Evolutionary conservation across 352 stramenopile species (phyloP), one percentile per base, ranked within the genome.

Genomic region (Blastocystis sp.): DNA sequence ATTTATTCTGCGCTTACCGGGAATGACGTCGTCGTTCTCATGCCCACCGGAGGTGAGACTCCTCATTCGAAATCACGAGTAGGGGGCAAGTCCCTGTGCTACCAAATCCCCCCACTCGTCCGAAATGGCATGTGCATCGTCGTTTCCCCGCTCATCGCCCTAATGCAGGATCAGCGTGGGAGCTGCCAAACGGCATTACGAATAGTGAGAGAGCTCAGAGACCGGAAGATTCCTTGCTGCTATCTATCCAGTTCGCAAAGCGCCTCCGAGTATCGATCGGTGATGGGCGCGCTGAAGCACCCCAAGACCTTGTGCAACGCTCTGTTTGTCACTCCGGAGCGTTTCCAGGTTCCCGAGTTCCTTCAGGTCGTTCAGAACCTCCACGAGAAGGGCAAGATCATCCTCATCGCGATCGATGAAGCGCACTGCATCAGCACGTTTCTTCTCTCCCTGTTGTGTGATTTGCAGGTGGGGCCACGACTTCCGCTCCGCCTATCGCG

Each of bases 351-450:
- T 2, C 10, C 76, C 38, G 76, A 86, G 40, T 86, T 86, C n/a
- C 28, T 76, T n/a, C 7, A 43, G 4, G 11, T 86, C 34, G 23
- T 86, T 9, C 23, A 41, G 9, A 17, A 21, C 3, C n/a, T 70
- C 14, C 11, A 62, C 34, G 21, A n/a, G 28, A 40, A 53, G 10
- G 41, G 23, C 17, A 21, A 74, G 40, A 40, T 86, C 56, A 34
- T 62, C n/a, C 14, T 38, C 2, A 70, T 86, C 4, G 76, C 76
- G 9, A 52, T 86, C 11, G 76, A 86, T 41, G 76, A 86, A 48
- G 76, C 76, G 34, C 76, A 86, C 14, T 86, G 76, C n/a, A 86
- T 86, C n/a, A 76, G 61, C 61, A 86, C 76, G 76, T 86, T 41
- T 21, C n/a, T 19, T 62, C 28, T 56, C 2, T 21, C 19, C 2